These are phyloP conservation scores for Schwanniomyces vanrijiae DNA, from an alignment of 805 yeast genomes.

Conservation along the genomic window DNA sequence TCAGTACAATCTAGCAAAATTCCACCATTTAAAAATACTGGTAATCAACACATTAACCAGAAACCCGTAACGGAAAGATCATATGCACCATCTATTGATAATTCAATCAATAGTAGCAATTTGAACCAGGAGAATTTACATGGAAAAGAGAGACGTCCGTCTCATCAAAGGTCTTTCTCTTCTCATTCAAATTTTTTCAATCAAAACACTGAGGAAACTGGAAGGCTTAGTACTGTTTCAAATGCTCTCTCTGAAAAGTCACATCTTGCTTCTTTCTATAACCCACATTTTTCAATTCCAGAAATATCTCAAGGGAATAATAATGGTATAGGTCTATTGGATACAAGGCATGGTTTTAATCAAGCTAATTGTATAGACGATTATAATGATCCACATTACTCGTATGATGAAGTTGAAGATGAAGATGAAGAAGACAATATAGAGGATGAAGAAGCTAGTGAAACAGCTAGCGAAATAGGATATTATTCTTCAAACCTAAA, in stretches of 20 bases:
- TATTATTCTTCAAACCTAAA: not conserved
- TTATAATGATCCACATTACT: constrained; percentile 26
- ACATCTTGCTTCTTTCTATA: not conserved
- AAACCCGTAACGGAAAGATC: constrained; percentile 5
- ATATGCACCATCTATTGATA: constrained; percentile 9
- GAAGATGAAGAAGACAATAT: constrained; percentile 21
- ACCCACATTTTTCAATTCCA: not conserved
- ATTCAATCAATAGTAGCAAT: constrained; percentile 6
- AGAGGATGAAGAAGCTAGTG: not conserved
- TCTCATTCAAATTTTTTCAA: constrained; percentile 4
- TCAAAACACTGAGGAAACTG: not conserved
- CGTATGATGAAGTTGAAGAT: constrained; percentile 24
- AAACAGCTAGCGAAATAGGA: not conserved
- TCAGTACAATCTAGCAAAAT: constrained; percentile 16
- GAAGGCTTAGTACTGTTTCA: not conserved
- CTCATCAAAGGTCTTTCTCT: constrained; percentile 8
- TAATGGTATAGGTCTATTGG: constrained; percentile 14
- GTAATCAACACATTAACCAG: constrained; percentile 1
- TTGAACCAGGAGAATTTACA: constrained; percentile 7
- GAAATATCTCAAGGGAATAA: constrained; percentile 2
- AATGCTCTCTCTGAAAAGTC: constrained; percentile 3
- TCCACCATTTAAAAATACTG: not conserved
- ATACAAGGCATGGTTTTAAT: constrained; percentile 5
- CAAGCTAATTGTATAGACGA: constrained; percentile 18
- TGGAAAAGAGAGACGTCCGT: constrained; percentile 8